Percentiles rank a stretch among this genome's conserved stretches.
Evolutionary conservation across 2,329 filamentous ascomycete species (phyloP).

Genomic region (Fusarium tuaranense): DNA sequence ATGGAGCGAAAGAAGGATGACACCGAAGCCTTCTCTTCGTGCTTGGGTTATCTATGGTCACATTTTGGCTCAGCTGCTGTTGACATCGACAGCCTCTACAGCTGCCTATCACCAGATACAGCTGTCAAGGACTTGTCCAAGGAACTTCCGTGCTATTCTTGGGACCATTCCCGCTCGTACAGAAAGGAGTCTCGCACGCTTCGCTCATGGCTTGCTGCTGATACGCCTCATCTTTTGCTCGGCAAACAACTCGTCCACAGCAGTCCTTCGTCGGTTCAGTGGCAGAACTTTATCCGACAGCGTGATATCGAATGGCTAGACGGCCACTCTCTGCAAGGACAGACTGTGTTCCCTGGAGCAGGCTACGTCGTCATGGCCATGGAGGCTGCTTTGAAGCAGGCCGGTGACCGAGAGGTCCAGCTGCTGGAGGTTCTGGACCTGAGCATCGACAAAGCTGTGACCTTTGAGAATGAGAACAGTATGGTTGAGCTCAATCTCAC

Average conservation of each 20-base stretch:
- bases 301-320: constrained; percentile 52
- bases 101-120: not conserved
- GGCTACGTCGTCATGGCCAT: constrained; percentile 53
- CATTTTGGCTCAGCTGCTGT: not conserved
- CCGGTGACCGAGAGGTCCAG: not conserved
- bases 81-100: not conserved
- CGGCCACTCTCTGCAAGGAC: constrained; percentile 50
- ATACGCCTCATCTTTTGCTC: not conserved
- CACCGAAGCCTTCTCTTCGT: constrained; percentile 20
- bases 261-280: constrained; percentile 22
- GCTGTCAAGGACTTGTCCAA: constrained; percentile 41
- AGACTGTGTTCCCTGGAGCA: constrained; percentile 54
- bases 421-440: constrained; percentile 15
- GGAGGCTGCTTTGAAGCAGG: constrained; percentile 40
- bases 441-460: constrained; percentile 27
- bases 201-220: not conserved
- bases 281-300: constrained; percentile 41
- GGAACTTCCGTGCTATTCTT: constrained; percentile 10
- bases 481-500: not conserved
- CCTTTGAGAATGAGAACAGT: constrained; percentile 2
- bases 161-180: constrained; percentile 14
- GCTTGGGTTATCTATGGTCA: constrained; percentile 34
- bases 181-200: constrained; percentile 7
- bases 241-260: not conserved
- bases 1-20: constrained; percentile 25